Percentiles rank a stretch among this genome's conserved stretches.
phyloP scores from a whole-genome alignment of 2,329 filamentous ascomycete species.

The Parastagonospora nodorum region DNA sequence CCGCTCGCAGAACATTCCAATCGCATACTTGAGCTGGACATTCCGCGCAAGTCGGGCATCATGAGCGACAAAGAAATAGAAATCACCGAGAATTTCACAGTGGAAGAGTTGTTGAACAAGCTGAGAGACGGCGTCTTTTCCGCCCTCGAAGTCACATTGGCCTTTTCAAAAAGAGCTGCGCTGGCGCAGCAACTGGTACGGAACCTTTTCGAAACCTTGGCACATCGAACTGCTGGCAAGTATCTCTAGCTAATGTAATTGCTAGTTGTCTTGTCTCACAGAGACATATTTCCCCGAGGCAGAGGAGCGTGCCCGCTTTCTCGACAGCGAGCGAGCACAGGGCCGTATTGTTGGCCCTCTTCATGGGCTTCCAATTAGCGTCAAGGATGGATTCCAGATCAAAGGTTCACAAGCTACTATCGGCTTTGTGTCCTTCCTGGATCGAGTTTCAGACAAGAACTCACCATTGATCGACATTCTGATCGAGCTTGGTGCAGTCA shows the following conservation, averaged over 20 bases:
- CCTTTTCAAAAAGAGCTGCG: no score
- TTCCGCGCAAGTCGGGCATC: no score
- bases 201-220: no score
- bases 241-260: no score
- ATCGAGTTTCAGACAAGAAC: neutral
- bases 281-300: constrained; percentile 54
- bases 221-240: no score
- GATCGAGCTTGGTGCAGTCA: neutral
- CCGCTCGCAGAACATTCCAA: no score
- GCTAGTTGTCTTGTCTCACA: neutral
- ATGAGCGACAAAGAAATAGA: no score
- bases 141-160: no score
- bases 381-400: constrained; percentile 58
- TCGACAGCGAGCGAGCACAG: constrained; percentile 32
- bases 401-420: constrained; percentile 36
- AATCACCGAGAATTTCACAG: no score
- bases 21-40: no score
- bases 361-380: neutral
- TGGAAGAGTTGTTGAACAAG: no score
- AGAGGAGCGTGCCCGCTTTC: constrained; percentile 53
- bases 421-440: neutral
- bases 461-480: neutral
- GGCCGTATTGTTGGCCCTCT: neutral
- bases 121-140: constrained; percentile 1
- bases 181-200: no score